These are phyloP conservation scores for Rhodotorula paludigena DNA, from an alignment of 768 basidiomycete genomes.

Conservation along the genomic window DNA sequence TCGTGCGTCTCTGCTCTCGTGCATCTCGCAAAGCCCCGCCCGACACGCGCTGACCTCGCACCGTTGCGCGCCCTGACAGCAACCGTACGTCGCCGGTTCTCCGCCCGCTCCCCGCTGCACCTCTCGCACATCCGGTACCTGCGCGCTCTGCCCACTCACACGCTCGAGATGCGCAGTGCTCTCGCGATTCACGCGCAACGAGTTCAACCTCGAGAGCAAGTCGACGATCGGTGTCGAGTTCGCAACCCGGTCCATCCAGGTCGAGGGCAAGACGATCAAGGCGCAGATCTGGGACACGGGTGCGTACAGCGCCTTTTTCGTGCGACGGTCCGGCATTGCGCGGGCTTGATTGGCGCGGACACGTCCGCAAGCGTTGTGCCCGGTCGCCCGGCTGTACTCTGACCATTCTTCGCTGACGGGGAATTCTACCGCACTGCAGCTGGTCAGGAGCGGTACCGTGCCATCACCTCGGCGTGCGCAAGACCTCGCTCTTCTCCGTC, in stretches of 20 bases:
- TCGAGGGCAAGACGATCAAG: constrained; percentile 96
- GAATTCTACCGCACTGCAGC: constrained; percentile 54
- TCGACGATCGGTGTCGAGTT: constrained; percentile 98
- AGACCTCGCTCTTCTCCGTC: background rate
- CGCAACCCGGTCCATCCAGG: constrained; percentile 86
- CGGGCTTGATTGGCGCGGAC: too few species aligned
- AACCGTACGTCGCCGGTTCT: constrained; percentile 55
- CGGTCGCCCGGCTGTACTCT: background rate
- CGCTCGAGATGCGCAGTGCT: constrained; percentile 88
- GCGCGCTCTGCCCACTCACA: background rate
- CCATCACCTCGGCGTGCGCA: constrained; percentile 85
- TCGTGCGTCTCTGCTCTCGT: constrained; percentile 64
- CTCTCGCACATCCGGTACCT: background rate
- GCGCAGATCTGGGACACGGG: constrained; percentile 99
- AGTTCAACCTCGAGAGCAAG: constrained; percentile 98
- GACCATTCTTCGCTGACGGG: background rate
- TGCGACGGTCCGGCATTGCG: too few species aligned
- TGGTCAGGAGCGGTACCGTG: constrained; percentile 94
- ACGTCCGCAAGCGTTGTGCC: background rate
- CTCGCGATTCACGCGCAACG: constrained; percentile 98
- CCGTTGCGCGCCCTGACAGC: constrained; percentile 46
- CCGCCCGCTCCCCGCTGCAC: constrained; percentile 1
- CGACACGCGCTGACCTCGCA: background rate
- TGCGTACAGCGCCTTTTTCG: constrained; percentile 48
- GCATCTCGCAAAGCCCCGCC: background rate